phyloP scores from a whole-genome alignment of 352 stramenopile genomes.

The Halophytophthora polymorphica region DNA sequence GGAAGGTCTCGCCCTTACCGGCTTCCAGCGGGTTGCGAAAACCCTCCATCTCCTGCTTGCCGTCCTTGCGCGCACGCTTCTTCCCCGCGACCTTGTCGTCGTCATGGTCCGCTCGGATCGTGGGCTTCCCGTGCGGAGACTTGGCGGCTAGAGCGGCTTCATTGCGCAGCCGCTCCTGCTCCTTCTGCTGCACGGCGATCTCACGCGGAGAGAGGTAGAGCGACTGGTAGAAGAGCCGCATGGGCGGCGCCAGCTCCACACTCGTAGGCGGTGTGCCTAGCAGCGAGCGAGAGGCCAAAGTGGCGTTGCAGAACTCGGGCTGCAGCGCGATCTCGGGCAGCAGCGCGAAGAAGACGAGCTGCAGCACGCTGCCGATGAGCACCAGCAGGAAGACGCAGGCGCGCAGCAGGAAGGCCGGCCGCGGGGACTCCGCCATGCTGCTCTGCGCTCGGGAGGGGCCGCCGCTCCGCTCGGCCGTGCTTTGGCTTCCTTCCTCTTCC shows the following conservation, averaged over 20 bases:
- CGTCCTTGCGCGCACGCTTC: not conserved
- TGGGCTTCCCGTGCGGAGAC: not conserved
- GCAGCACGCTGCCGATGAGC: conserved; percentile 66
- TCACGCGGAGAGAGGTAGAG: conserved; percentile 67
- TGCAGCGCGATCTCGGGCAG: conserved; percentile 66
- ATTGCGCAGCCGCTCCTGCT: conserved; percentile 35
- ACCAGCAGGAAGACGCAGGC: conserved; percentile 70
- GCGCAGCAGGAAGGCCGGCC: conserved; percentile 60
- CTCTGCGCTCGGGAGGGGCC: not conserved
- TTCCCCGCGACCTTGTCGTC: conserved; percentile 6
- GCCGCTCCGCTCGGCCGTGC: not conserved
- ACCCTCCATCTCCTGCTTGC: conserved; percentile 7
- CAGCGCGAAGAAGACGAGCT: conserved; percentile 73
- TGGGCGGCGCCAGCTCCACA: conserved; percentile 45
- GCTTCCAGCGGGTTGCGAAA: conserved; percentile 8
- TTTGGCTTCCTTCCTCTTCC: too few species aligned
- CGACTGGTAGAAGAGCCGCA: conserved; percentile 77
- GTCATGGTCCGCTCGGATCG: conserved; percentile 9
- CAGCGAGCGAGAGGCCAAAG: conserved; percentile 41
- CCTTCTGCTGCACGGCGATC: conserved; percentile 42
- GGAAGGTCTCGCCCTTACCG: conserved; percentile 16
- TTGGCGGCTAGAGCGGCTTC: conserved; percentile 23
- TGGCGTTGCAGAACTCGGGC: conserved; percentile 58
- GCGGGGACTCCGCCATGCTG: conserved; percentile 40
- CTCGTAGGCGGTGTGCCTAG: conserved; percentile 35